Evolutionary conservation across 352 stramenopile species (phyloP), one percentile per base, ranked within the genome.

Genomic region (Pythium monospermum): DNA sequence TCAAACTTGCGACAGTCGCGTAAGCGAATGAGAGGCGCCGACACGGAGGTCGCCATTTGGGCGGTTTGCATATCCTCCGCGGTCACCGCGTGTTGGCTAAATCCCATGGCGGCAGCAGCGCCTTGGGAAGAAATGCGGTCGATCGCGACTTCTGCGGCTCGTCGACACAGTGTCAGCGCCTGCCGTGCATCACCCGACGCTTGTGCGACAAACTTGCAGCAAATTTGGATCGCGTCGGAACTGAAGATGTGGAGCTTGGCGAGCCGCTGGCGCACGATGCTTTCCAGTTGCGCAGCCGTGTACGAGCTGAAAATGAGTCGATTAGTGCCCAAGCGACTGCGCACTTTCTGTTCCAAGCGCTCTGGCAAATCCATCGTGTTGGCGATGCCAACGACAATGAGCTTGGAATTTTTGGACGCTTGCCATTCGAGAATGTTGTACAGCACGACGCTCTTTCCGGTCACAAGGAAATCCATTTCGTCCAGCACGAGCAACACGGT

Each of bases 401-500:
- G 73, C 41, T 87, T 87, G 31, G 79, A 76, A 3, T 67, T 68
- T 15, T 61, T 40, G 23, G 71, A 62, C 2, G 69, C 69, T 37
- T 86, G 76, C 79, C 79, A 90, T 55, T 90, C 79, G 21, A 90
- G 63, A 26, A 90, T 52, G 53, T 90, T 90, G 72, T 90, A 90
- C 47, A 90, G 61, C 46, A 90, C 78, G 32, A 75, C 68, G 55
- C 82, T 83, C 57, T 89, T 89, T 32, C 75, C 71, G 0, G 73
- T 71, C 21, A 87, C 56, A 59, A 89, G 78, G 44, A 89, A 89
- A 46, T 89, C 77, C 73, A 89, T 87, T 57, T 89, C 77, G 37
- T 89, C 77, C 39, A 89, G 56, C 43, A 89, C 58, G 26, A 87
- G 60, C 28, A 89, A 38, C 4, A 89, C 23, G 43, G 78, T 78